Conservation (phyloP, 257 asterid species). For the Plantago elongata region DNA sequence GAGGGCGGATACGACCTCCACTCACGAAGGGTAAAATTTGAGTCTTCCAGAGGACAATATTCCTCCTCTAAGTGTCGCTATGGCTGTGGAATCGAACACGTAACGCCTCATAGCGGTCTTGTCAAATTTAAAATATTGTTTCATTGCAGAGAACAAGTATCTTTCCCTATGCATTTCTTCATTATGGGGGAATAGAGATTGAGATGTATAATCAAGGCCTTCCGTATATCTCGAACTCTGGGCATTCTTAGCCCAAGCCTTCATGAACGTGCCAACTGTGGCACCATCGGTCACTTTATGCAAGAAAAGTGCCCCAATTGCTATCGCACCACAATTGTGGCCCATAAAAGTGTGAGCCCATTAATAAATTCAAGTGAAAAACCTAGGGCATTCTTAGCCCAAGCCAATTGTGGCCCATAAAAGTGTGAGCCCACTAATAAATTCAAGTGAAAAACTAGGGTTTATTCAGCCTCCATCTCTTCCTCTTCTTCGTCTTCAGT, state of each 20-base stretch:
- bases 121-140: conserved; percentile 27
- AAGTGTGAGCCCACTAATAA: too few relatives aligned
- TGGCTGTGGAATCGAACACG: conserved; percentile 28
- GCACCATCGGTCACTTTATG: conserved; percentile 40
- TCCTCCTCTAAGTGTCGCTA: conserved; percentile 20
- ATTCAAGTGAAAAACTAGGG: too few relatives aligned
- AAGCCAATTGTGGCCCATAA: too few relatives aligned
- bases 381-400: too few relatives aligned
- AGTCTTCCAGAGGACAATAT: neutral
- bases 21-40: conserved; percentile 26
- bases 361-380: too few relatives aligned
- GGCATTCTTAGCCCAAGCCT: conserved; percentile 30
- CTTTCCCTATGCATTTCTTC: conserved; percentile 27
- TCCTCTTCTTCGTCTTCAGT: too few relatives aligned
- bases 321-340: conserved; percentile 41
- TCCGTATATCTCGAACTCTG: neutral
- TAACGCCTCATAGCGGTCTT: conserved; percentile 34
- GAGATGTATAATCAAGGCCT: conserved; percentile 23
- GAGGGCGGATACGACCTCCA: conserved; percentile 34
- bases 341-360: too few relatives aligned
- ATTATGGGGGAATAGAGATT: conserved; percentile 31
- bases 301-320: conserved; percentile 28
- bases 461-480: too few relatives aligned
- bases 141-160: conserved; percentile 36
- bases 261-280: conserved; percentile 29